Percentiles rank a stretch among this genome's conserved stretches.
Evolutionary conservation across 768 basidiomycete species (phyloP).

Genomic region (Mrakia gelida): DNA sequence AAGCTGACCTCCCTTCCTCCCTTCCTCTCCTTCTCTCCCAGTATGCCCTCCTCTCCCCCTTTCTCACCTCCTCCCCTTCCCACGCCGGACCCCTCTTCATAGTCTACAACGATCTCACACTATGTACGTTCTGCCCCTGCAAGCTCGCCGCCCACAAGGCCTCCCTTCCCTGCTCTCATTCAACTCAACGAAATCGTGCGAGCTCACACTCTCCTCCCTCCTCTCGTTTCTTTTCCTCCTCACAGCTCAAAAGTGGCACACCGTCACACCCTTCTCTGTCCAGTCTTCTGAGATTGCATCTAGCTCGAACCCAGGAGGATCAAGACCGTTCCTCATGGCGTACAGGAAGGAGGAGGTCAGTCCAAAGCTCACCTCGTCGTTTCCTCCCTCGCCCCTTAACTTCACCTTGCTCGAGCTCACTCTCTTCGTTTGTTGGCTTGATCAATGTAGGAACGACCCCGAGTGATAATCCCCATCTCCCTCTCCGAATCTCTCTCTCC

Average conservation of each 20-base stretch:
- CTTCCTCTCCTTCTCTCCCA: not conserved
- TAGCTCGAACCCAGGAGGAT: not conserved
- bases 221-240: not conserved
- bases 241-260: constrained; percentile 30
- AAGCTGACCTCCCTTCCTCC: not conserved
- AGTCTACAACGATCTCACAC: constrained; percentile 30
- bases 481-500: constrained; percentile 17
- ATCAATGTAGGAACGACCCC: constrained; percentile 8
- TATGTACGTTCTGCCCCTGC: constrained; percentile 8
- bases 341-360: constrained; percentile 17
- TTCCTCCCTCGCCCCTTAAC: not conserved
- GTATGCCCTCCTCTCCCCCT: constrained; percentile 15
- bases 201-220: not conserved
- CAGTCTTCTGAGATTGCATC: not conserved
- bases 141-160: not conserved
- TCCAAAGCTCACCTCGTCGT: not conserved
- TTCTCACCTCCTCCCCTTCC: not conserved
- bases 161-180: not conserved
- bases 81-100: constrained; percentile 25
- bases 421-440: not conserved
- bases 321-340: constrained; percentile 18
- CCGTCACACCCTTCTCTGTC: constrained; percentile 13
- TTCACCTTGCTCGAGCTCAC: not conserved
- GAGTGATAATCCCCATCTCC: constrained; percentile 27
- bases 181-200: not conserved